Evolutionary conservation across 2,329 filamentous ascomycete genomes (phyloP), one percentile per base, ranked within the genome.

Genomic region (Hawksworthiomyces lignivorus): DNA sequence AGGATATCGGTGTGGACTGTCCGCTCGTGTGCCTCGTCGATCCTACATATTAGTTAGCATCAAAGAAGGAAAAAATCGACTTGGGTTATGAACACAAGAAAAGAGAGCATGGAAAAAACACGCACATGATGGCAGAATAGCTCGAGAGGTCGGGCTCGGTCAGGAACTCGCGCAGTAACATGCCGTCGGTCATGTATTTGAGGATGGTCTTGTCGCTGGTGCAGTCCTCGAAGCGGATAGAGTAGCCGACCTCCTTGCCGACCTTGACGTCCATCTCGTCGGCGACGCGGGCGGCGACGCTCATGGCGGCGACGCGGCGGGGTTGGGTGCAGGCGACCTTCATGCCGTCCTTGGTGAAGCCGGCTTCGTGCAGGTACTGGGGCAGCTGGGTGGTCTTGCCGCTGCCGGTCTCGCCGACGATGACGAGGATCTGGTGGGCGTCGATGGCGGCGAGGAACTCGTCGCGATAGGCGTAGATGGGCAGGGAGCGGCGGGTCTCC

Each of bases 131-230:
- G 11, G 82, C 86, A 5, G 86, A 85, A 54, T 97, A 97, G 14
- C 79, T 80, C 2, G 79, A 75, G 6, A 97, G 68, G 51, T 90
- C 81, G 0, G 90, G 89, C 54, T 94, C 87, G 0, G 87, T 90
- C 65, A 96, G 77, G 50, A 96, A 84, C 58, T 95, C 87, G 57
- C 88, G 75, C 22, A 97, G 69, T 29, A 97, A 68, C 84, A 97
- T 94, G 58, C 92, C 92, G 56, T 98, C 92, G 0, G 92, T 98
- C 84, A 94, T 90, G 63, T 95, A 97, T 62, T 95, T 94, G 41
- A 98, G 65, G 7, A 90, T 71, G 0, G 92, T 97, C 64, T 94
- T 94, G 54, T 94, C 87, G 57, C 80, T 87, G 0, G 88, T 94
- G 49, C 82, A 81, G 61, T 96, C 87, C 58, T 98, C 92, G 54